Base-by-base conservation (phyloP, 768 basidiomycete species). In the Lentinus brumalis region DNA sequence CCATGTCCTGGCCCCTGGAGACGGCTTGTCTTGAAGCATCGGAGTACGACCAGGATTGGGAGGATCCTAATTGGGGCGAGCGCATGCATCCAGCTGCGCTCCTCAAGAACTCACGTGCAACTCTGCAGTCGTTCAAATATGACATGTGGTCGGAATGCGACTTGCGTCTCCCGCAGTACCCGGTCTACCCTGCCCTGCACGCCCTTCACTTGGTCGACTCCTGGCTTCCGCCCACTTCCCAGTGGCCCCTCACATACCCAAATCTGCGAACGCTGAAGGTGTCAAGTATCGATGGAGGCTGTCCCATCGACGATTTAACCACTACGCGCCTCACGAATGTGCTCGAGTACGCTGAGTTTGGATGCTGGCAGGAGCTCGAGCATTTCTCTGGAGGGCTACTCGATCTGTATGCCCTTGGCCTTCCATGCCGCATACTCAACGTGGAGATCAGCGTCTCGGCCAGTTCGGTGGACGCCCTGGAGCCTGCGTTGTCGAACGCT, bases 171-270 rank as follows among this genome's bases (percentile, higher is more conserved):
- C 18, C 10, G 21, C 12, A 10, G 18, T 53, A 53, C 30, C 53
- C 53, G 11, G 53, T 53, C 7, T 53, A 41, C 53, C 53, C 38
- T n/a, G 18, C 12, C 15, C 41, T 53, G 10, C 18, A 41, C n/a
- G 21, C 38, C 39, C 53, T 53, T 39, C 9, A 3, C 29, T 10
- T 53, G 9, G 39, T 5, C 11, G 53, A 18, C 11, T 10, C 30
- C 18, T 53, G 53, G 53, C 26, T 10, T 41, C 39, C 40, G 10
- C 39, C 11, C 10, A 11, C 53, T 6, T 38, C 53, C n/a, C 53
- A 53, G 26, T 53, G 53, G 53, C 38, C 21, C 9, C 21, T 44
- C 39, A 53, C 53, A 15, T 53, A 53, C 30, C 53, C 53, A n/a
- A 30, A 53, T 42, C 39, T 53, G n/a, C n/a, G n/a, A 42, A 11